A percentile compares a stretch with the other conserved stretches of the same genome.
These are phyloP conservation scores for Zhuliangozyma blackwelliae DNA, from an alignment of 1,139 yeast species.

Conservation along the genomic window DNA sequence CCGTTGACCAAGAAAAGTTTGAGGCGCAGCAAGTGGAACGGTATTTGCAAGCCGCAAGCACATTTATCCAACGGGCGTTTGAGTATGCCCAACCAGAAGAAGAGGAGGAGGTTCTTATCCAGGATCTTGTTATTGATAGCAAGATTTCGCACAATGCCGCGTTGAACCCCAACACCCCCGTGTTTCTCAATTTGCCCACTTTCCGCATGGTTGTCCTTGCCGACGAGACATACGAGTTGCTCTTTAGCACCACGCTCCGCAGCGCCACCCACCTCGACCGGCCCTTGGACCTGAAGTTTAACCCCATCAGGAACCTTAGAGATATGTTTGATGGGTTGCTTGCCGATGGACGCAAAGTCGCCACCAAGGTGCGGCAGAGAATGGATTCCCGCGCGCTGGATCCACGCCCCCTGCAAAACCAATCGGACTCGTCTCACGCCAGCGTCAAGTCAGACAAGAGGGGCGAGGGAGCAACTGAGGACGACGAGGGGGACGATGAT, in stretches of 20 bases:
- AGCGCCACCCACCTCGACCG: constrained; percentile 65
- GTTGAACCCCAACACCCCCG: constrained; percentile 73
- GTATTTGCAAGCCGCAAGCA: constrained; percentile 82
- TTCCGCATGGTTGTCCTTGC: constrained; percentile 94
- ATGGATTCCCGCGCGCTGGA: constrained; percentile 64
- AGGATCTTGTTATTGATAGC: constrained; percentile 37
- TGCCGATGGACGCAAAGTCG: constrained; percentile 90
- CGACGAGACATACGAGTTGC: constrained; percentile 85
- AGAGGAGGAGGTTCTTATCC: constrained; percentile 39
- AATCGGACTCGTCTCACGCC: constrained; percentile 17
- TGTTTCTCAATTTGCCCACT: constrained; percentile 75
- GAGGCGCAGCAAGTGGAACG: constrained; percentile 73
- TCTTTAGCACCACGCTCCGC: constrained; percentile 67
- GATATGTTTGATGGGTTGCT: constrained; percentile 88
- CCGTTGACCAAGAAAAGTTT: constrained; percentile 58
- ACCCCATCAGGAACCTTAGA: constrained; percentile 59
- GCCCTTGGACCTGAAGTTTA: constrained; percentile 42
- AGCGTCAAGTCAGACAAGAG: constrained; percentile 24
- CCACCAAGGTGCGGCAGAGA: constrained; percentile 79
- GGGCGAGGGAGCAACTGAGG: constrained; percentile 24
- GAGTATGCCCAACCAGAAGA: constrained; percentile 77
- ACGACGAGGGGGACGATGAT: constrained; percentile 47
- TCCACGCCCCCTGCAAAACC: constrained; percentile 11
- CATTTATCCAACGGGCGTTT: constrained; percentile 81
- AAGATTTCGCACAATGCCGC: constrained; percentile 63